Base-by-base conservation (phyloP, 768 basidiomycete genomes). In the Leccinum disarticulatum region DNA sequence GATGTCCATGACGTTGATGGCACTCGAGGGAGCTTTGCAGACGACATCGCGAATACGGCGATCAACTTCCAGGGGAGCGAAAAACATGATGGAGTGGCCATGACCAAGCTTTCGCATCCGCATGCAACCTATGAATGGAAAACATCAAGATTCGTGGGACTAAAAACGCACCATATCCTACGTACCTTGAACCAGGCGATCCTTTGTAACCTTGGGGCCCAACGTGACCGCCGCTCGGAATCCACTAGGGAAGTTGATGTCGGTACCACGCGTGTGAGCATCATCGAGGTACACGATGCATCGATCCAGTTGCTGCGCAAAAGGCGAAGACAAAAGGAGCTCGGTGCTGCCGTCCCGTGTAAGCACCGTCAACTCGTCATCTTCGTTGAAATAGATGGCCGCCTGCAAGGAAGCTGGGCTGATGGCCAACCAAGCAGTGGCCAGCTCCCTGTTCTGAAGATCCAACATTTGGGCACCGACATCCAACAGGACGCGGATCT, bases 401-500 rank as follows among this genome's bases (percentile, higher is more conserved):
- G 75, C 76, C n/a, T 43, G 41, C 14, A 58, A 54, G 1, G 65
- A 41, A 22, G 52, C 48, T 1, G 55, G 22, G 10, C 56, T 68
- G 48, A 61, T 56, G 19, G 52, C 36, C 4, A 85, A 67, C 84
- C 83, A 85, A 2, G 63, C 47, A 19, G 56, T 38, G 2, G 74
- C 80, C 5, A 85, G 54, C 27, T 80, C 70, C 2, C 63, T 35
- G 59, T 83, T 85, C 25, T 73, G 67, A 57, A 82, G 69, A 48
- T 85, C 83, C 9, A 85, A 69, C 70, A 85, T 80, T 60, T 85
- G 83, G 0, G 83, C 83, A 3, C 83, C 84, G 13, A 85, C 82
- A 48, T 85, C 83, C 15, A 85, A 67, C 19, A 85, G 66, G 6
- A 84, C 81, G 25, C 73, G 74, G 28, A 84, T 72, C n/a, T 71